Evolutionary conservation across 805 yeast genomes (phyloP).

Genomic region (Teunomyces panamensis): DNA sequence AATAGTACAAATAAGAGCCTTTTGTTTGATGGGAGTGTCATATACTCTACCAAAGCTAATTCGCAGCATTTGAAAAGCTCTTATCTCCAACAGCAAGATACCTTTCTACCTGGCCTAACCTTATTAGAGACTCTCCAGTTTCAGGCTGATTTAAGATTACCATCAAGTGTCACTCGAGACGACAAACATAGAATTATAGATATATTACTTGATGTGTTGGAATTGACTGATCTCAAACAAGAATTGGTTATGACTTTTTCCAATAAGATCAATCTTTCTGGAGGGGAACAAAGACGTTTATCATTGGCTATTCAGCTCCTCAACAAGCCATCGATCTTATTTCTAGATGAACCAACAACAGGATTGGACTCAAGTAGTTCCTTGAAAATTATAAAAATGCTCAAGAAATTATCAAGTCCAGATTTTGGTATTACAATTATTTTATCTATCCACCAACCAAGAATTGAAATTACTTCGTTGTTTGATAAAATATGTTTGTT

Average conservation of each 20-base stretch:
- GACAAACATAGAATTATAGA: conserved; percentile 14
- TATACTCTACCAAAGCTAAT: conserved; percentile 11
- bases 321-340: conserved; percentile 20
- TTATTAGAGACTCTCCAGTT: conserved; percentile 20
- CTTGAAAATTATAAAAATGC: conserved; percentile 20
- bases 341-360: conserved; percentile 28
- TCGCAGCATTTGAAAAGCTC: conserved; percentile 21
- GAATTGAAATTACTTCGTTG: conserved; percentile 19
- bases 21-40: conserved; percentile 17
- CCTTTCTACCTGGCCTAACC: conserved; percentile 23
- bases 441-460: conserved; percentile 26
- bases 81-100: conserved; percentile 21
- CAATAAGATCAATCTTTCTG: conserved; percentile 18
- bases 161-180: conserved; percentile 8
- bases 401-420: conserved; percentile 21
- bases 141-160: conserved; percentile 24
- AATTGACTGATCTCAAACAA: conserved; percentile 15
- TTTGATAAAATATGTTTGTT: conserved; percentile 25
- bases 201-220: conserved; percentile 18
- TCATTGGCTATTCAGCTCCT: conserved; percentile 25
- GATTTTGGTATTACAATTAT: conserved; percentile 22
- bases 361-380: conserved; percentile 27
- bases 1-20: conserved; percentile 13
- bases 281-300: conserved; percentile 25
- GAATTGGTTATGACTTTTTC: conserved; percentile 18